Percentiles rank a stretch among this genome's conserved stretches.
These are phyloP conservation scores for Dissophora globulifera DNA, from an alignment of 192 early-diverging fungal species.

Conservation along the genomic window DNA sequence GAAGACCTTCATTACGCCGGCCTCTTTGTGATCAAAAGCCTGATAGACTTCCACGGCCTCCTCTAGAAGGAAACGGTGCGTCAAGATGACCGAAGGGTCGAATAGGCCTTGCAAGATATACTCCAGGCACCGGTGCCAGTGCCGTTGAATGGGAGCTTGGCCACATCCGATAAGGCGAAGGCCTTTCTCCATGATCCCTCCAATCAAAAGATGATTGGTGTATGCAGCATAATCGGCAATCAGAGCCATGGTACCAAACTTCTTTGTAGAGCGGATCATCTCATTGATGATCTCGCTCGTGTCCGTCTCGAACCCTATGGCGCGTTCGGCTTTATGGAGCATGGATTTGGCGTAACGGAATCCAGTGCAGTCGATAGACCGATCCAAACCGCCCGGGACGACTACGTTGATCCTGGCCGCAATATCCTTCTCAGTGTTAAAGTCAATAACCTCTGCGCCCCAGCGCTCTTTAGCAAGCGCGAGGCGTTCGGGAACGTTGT, in stretches of 20 bases:
- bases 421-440: slow-evolving; percentile 27
- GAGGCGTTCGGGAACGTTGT: slow-evolving; percentile 54
- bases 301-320: slow-evolving; percentile 62
- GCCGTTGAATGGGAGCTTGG: slow-evolving; percentile 56
- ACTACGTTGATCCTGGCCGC: too few species aligned
- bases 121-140: slow-evolving; percentile 57
- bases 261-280: slow-evolving; percentile 49
- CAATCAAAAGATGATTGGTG: slow-evolving; percentile 53
- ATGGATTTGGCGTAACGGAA: slow-evolving; percentile 63
- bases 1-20: slow-evolving; percentile 61
- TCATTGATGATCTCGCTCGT: slow-evolving; percentile 58
- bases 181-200: slow-evolving; percentile 58
- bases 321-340: slow-evolving; percentile 56
- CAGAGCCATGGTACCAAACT: slow-evolving; percentile 59
- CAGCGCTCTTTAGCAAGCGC: slow-evolving; percentile 23
- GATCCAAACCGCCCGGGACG: slow-evolving; percentile 62
- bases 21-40: slow-evolving; percentile 58
- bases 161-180: slow-evolving; percentile 53
- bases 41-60: slow-evolving; percentile 53
- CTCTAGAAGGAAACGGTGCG: slow-evolving; percentile 56
- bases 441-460: slow-evolving; percentile 45
- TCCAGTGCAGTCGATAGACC: slow-evolving; percentile 63
- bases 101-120: slow-evolving; percentile 48
- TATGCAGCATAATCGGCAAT: slow-evolving; percentile 65
- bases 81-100: slow-evolving; percentile 60